A percentile compares a stretch with the other conserved stretches of the same genome.
phyloP scores from a whole-genome alignment of 306 rosid genomes.

The Trichosanthes truncata region DNA sequence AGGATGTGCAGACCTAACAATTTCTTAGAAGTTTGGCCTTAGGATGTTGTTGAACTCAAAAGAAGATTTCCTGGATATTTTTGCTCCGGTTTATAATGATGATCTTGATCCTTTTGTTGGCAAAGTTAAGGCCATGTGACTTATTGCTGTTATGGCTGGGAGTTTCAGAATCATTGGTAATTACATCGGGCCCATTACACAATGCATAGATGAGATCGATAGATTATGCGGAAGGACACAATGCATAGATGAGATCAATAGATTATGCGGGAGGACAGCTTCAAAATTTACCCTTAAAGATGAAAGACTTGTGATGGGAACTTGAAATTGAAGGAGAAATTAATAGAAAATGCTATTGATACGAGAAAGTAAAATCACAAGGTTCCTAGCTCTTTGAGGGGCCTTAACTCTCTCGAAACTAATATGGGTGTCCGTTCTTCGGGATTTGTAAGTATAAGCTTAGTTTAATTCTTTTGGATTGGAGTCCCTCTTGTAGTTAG shows the following conservation, averaged over 20 bases:
- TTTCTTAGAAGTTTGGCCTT: neutral
- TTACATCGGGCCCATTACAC: neutral
- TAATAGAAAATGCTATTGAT: neutral
- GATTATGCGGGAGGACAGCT: too few relatives aligned
- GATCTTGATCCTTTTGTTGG: neutral
- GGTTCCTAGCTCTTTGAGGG: neutral
- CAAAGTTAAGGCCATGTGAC: neutral
- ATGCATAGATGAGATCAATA: too few relatives aligned
- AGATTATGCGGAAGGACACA: neutral
- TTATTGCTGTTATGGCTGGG: neutral
- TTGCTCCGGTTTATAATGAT: neutral
- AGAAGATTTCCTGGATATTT: neutral
- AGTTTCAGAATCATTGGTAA: neutral
- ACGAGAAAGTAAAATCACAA: neutral
- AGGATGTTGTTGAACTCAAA: neutral
- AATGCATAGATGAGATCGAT: neutral
- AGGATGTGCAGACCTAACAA: neutral
- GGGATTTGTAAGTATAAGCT: too few relatives aligned
- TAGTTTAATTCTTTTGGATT: too few relatives aligned
- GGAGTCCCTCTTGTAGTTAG: too few relatives aligned
- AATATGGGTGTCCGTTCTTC: neutral
- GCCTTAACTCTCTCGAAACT: neutral
- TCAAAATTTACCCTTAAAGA: too few relatives aligned
- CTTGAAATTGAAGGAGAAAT: neutral
- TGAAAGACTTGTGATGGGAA: neutral